Evolutionary conservation across 106 monocot species (phyloP).

Genomic region (Hemerocallis citrina): DNA sequence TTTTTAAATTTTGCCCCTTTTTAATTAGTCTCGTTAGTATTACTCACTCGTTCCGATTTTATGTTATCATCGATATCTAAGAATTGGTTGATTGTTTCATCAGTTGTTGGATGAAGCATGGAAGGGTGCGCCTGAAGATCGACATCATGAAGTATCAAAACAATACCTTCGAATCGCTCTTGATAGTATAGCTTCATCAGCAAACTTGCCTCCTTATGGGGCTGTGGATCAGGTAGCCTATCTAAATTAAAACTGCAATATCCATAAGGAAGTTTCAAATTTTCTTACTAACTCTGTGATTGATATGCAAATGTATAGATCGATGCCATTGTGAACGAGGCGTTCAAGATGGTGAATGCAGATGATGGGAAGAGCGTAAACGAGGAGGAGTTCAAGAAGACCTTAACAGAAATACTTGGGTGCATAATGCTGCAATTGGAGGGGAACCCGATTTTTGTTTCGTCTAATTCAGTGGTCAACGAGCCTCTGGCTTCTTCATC

Average conservation of each 20-base stretch:
- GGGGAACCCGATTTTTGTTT: conserved; percentile 51
- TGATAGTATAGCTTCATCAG: conserved; percentile 59
- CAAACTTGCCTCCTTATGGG: conserved; percentile 59
- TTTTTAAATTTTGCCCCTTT: too few relatives aligned
- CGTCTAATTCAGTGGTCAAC: conserved; percentile 65
- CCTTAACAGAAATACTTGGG: conserved; percentile 49
- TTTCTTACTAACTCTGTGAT: neutral
- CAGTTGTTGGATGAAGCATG: conserved; percentile 46
- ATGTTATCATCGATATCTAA: neutral
- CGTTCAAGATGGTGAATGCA: conserved; percentile 30
- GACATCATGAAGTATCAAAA: conserved; percentile 24
- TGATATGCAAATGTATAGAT: conserved; percentile 28
- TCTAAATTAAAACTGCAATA: too few relatives aligned
- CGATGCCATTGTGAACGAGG: conserved; percentile 53
- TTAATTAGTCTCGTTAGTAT: too few relatives aligned
- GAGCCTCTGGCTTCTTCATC: conserved; percentile 47
- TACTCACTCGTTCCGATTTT: too few relatives aligned
- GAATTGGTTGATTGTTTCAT: too few relatives aligned
- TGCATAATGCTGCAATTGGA: conserved; percentile 57
- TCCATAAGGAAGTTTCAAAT: too few relatives aligned
- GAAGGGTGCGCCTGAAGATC: conserved; percentile 46
- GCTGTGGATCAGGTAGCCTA: conserved; percentile 44
- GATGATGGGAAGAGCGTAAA: conserved; percentile 37
- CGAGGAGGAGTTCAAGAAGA: conserved; percentile 63
- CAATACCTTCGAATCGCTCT: conserved; percentile 49